phyloP scores from a whole-genome alignment of 2,329 filamentous ascomycete species.

The Sporothrix euskadiensis region DNA sequence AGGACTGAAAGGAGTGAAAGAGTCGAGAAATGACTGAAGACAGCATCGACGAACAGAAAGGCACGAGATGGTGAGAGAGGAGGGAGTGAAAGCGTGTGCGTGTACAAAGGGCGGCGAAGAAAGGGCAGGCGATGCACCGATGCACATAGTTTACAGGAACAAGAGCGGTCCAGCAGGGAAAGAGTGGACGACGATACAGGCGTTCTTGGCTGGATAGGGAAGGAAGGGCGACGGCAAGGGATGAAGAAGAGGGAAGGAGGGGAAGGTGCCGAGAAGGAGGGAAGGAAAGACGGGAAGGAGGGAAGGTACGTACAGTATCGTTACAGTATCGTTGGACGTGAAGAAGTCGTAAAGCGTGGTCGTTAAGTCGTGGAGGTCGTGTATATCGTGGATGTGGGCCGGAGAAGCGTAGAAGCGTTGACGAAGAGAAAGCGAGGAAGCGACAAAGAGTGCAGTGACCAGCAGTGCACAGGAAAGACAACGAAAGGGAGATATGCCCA shows the following conservation, averaged over 20 bases:
- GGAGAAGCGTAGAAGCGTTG: neutral
- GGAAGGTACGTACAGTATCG: neutral
- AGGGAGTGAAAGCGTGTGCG: neutral
- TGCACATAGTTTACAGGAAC: neutral
- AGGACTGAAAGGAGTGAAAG: neutral
- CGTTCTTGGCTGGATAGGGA: slow-evolving; percentile 18
- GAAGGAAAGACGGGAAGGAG: neutral
- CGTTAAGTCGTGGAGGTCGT: neutral
- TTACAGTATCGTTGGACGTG: neutral
- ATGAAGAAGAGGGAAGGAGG: slow-evolving; percentile 25
- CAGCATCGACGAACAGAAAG: neutral
- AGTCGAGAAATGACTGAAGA: too few relatives aligned
- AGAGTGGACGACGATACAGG: neutral
- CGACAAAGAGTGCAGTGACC: slow-evolving; percentile 25
- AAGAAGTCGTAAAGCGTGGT: neutral
- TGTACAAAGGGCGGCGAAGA: slow-evolving; percentile 23
- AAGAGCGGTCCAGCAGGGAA: neutral
- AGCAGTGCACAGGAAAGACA: slow-evolving; percentile 23
- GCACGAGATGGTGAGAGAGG: neutral
- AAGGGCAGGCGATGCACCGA: slow-evolving; percentile 19
- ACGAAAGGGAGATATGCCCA: slow-evolving; percentile 14
- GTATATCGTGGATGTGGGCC: slow-evolving; percentile 6
- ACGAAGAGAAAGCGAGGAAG: neutral
- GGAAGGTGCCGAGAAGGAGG: neutral
- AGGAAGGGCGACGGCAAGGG: slow-evolving; percentile 30